Evolutionary conservation across 305 asterid species (phyloP), one percentile per base, ranked within the genome.

Genomic region (Fraxinus platypoda): DNA sequence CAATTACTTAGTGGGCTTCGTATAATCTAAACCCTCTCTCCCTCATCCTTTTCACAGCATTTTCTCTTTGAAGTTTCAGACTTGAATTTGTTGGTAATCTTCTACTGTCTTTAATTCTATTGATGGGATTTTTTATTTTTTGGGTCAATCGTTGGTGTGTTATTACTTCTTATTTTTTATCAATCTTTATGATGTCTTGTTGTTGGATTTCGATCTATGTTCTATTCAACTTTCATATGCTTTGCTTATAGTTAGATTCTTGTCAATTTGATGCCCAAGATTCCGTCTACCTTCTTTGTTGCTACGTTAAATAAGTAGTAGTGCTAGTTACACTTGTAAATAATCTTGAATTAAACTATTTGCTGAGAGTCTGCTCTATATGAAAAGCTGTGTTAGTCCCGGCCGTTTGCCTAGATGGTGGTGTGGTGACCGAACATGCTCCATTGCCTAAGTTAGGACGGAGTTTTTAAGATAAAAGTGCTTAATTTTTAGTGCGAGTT

Each of bases 11-110:
- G 35, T 74, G 86, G 81, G 78, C 8, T 77, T 72, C 23, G 8
- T 49, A 49, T 49, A 15, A 8, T 49, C 57, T 43, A 28, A 26
- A 46, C 49, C 31, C 62, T 68, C 77, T 23, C 11, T 12, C 28
- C 38, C 68, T 52, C 34, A 41, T 15, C 33, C 64, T 66, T 12
- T 28, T 26, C 74, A 25, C 17, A 66, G n/a, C 62, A 31, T n/a
- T 78, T 38, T 76, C 80, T 59, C 75, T 74, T 77, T 28, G 19
- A 73, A 76, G 78, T 59, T 82, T 73, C 83, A 46, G 43, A 68
- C 21, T 72, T 70, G 73, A 73, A 30, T 81, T 35, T 49, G 30
- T 41, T n/a, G 84, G 87, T 87, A 84, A 68, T 38, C 31, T 35
- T 82, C 84, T 72, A 8, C 4, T 43, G 81, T 80, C 73, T 25